These are phyloP conservation scores for Ophiosphaerella herpotricha DNA, from an alignment of 2,329 filamentous ascomycete genomes.

Conservation along the genomic window DNA sequence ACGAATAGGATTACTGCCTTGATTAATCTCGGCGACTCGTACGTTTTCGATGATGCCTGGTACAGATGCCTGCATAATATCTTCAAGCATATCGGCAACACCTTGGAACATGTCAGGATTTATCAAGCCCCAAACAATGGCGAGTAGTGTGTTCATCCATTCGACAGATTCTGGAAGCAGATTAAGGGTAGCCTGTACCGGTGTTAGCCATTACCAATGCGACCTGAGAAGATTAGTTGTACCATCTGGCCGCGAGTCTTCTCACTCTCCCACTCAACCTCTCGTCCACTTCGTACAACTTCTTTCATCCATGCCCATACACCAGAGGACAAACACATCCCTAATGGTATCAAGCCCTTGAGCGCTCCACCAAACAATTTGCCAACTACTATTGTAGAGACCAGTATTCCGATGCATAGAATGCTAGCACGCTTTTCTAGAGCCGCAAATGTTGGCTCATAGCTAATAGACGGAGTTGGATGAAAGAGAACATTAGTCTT, in stretches of 20 bases:
- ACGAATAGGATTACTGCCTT: slow-evolving; percentile 87
- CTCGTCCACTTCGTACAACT: slow-evolving; percentile 77
- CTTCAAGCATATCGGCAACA: slow-evolving; percentile 89
- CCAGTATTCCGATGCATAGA: slow-evolving; percentile 71
- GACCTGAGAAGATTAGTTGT: slow-evolving; percentile 20
- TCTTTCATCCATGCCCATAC: slow-evolving; percentile 92
- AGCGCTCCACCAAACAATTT: slow-evolving; percentile 78
- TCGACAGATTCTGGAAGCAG: slow-evolving; percentile 87
- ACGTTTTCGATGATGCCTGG: slow-evolving; percentile 92
- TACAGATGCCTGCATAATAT: slow-evolving; percentile 96
- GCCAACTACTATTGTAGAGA: slow-evolving; percentile 76
- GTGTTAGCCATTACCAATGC: slow-evolving; percentile 1
- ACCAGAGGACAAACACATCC: slow-evolving; percentile 71
- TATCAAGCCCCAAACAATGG: slow-evolving; percentile 85
- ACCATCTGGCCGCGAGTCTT: slow-evolving; percentile 80
- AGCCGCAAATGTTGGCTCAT: slow-evolving; percentile 81
- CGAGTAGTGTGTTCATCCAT: slow-evolving; percentile 92
- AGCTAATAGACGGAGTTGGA: slow-evolving; percentile 86
- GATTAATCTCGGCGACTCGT: slow-evolving; percentile 90
- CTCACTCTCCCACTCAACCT: slow-evolving; percentile 87
- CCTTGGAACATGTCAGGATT: slow-evolving; percentile 95
- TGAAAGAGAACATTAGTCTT: slow-evolving; percentile 97
- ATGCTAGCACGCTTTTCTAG: slow-evolving; percentile 76
- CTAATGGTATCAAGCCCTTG: slow-evolving; percentile 76
- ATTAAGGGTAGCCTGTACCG: slow-evolving; percentile 72